Conservation (phyloP, 192 early-diverging fungal species). For the Phycomyces blakesleeanus region DNA sequence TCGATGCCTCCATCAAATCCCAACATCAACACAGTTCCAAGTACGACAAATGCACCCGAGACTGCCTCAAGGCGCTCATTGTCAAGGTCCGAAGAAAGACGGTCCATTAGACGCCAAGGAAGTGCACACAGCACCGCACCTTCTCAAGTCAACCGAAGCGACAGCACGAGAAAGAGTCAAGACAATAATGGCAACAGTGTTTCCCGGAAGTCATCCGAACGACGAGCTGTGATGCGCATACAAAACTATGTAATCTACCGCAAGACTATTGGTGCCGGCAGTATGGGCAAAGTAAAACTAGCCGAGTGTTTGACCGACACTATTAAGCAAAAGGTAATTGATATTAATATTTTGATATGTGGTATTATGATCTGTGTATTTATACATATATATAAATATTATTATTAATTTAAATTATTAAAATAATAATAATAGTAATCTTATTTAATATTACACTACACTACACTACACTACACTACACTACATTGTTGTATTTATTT, state of each 20-base stretch:
- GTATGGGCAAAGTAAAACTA: slow-evolving; percentile 38
- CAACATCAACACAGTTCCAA: too few species aligned
- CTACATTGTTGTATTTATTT: too few species aligned
- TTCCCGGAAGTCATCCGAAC: slow-evolving; percentile 16
- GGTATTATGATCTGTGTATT: too few species aligned
- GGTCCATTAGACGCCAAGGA: too few species aligned
- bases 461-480: too few species aligned
- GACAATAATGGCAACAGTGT: background rate
- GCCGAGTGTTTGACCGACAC: slow-evolving; percentile 30
- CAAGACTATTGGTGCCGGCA: slow-evolving; percentile 32
- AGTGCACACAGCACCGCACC: background rate
- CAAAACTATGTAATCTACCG: slow-evolving; percentile 31
- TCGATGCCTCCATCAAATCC: too few species aligned
- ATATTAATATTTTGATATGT: too few species aligned
- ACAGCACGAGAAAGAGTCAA: background rate
- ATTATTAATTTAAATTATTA: too few species aligned
- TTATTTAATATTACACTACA: background rate
- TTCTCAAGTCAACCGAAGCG: background rate
- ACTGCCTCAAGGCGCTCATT: too few species aligned
- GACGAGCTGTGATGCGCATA: slow-evolving; percentile 19
- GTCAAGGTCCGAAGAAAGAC: too few species aligned
- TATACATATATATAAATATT: too few species aligned
- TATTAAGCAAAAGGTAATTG: slow-evolving; percentile 23
- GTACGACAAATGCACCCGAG: too few species aligned
- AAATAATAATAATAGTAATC: background rate